Evolutionary conservation across 2,329 filamentous ascomycete genomes (phyloP).

Genomic region (Microdochium trichocladiopsis): DNA sequence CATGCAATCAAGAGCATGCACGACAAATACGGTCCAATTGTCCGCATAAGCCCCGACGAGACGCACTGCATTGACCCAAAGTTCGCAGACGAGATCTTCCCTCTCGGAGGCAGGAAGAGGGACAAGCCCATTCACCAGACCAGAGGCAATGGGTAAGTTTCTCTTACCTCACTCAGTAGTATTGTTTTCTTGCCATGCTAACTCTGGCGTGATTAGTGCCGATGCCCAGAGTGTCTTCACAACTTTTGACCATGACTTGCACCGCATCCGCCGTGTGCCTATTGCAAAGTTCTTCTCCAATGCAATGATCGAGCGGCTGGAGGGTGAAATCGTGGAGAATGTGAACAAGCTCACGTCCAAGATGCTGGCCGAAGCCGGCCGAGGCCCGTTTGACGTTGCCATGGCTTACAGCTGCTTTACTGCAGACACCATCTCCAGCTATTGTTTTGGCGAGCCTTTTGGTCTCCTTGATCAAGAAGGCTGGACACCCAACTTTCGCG

Average conservation of each 20-base stretch:
- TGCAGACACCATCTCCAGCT: constrained; percentile 15
- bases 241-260: constrained; percentile 15
- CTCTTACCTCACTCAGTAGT: neutral
- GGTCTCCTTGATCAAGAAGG: constrained; percentile 14
- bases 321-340: constrained; percentile 10
- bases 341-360: constrained; percentile 12
- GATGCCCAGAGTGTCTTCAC: constrained; percentile 11
- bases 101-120: constrained; percentile 9
- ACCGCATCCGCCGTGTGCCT: constrained; percentile 13
- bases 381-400: constrained; percentile 6
- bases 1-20: constrained; percentile 26
- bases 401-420: constrained; percentile 10
- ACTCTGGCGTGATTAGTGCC: constrained; percentile 10
- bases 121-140: constrained; percentile 16
- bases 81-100: constrained; percentile 12
- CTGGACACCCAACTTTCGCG: constrained; percentile 16
- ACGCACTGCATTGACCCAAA: constrained; percentile 10
- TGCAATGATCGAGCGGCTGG: constrained; percentile 20
- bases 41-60: constrained; percentile 8
- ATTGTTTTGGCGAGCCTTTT: constrained; percentile 12
- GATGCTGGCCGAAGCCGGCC: constrained; percentile 13
- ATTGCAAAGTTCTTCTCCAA: constrained; percentile 19
- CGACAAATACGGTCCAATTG: constrained; percentile 18
- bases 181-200: neutral
- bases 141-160: constrained; percentile 4